Evolutionary conservation across 1,139 yeast genomes (phyloP).

Genomic region (Suhomyces yuchorum): DNA sequence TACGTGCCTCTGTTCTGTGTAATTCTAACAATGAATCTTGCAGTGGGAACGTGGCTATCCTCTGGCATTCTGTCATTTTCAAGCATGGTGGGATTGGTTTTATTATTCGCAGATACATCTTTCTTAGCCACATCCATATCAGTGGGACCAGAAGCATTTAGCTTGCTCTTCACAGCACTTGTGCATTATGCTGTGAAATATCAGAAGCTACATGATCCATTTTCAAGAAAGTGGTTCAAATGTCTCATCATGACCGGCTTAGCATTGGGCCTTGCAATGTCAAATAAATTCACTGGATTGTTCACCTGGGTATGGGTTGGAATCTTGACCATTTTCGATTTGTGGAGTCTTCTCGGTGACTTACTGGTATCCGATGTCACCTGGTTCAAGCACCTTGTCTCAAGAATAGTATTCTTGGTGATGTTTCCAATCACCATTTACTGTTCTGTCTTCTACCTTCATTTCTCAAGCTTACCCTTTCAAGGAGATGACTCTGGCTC

Average conservation of each 20-base stretch:
- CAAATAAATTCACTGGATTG: slow-evolving; percentile 58
- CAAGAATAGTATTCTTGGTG: slow-evolving; percentile 38
- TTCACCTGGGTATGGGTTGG: slow-evolving; percentile 56
- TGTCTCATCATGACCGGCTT: slow-evolving; percentile 48
- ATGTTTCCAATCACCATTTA: slow-evolving; percentile 55
- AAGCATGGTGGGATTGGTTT: slow-evolving; percentile 32
- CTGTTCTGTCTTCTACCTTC: slow-evolving; percentile 48
- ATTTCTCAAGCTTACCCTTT: slow-evolving; percentile 48
- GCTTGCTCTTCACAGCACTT: slow-evolving; percentile 48
- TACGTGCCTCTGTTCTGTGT: slow-evolving; percentile 31
- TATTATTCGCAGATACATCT: slow-evolving; percentile 57
- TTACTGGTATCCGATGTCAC: slow-evolving; percentile 35
- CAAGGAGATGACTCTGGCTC: slow-evolving; percentile 54
- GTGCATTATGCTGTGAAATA: slow-evolving; percentile 48
- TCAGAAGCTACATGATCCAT: slow-evolving; percentile 37
- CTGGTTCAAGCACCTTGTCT: slow-evolving; percentile 34
- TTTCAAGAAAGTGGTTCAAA: slow-evolving; percentile 48
- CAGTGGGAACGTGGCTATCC: slow-evolving; percentile 49
- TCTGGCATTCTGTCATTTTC: slow-evolving; percentile 42
- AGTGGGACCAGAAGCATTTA: slow-evolving; percentile 54
- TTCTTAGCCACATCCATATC: slow-evolving; percentile 52
- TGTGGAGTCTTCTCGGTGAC: slow-evolving; percentile 66
- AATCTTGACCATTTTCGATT: slow-evolving; percentile 38
- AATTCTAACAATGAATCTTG: slow-evolving; percentile 38
- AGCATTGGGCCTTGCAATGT: slow-evolving; percentile 52